Base-by-base conservation (phyloP, 768 basidiomycete species). In the Phallus indusiatus region DNA sequence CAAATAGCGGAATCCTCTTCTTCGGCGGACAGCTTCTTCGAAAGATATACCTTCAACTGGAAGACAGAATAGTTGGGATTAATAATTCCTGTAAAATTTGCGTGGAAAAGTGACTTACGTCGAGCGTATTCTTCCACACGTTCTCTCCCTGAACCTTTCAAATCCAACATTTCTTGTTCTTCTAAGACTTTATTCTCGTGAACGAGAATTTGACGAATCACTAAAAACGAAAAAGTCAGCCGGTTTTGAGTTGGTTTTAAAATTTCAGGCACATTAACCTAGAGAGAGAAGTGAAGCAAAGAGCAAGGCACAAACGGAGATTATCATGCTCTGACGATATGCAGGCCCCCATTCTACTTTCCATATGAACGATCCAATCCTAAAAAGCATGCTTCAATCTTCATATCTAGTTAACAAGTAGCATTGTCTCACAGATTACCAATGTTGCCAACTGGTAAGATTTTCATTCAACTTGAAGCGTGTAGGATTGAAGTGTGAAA, bases 321-420 rank as follows among this genome's bases (percentile, higher is more conserved):
- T 81, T 46, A 73, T 72, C 81, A 85, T 82, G 0, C 82, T 82
- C 47, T 73, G 82, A 52, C 83, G 82, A 64, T 85, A 86, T 61
- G 75, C 63, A 0, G 84, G 84, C 8, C 81, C 74, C 83, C 84
- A 86, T n/a, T 67, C 65, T 2, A 78, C 65, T 63, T 80, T 80
- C 84, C 84, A 86, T 0, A 78, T 63, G 52, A 53, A 63, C 12
- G 60, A 60, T 36, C 55, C 60, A 28, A 54, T 59, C 47, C 51
- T 53, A 9, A 14, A 36, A 11, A 24, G 18, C 16, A 33, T 47
- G 24, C 21, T 11, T 34, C 17, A 55, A 6, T 24, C 7, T 35
- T 54, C 34, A 12, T 34, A 9, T 22, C 8, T n/a, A 11, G 37
- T 11, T 42, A 36, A 20, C 46, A 22, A 1, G 17, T 33, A 49